Evolutionary conservation across 169 alveolate genomes (phyloP).

Genomic region (Plasmodium relictum): DNA sequence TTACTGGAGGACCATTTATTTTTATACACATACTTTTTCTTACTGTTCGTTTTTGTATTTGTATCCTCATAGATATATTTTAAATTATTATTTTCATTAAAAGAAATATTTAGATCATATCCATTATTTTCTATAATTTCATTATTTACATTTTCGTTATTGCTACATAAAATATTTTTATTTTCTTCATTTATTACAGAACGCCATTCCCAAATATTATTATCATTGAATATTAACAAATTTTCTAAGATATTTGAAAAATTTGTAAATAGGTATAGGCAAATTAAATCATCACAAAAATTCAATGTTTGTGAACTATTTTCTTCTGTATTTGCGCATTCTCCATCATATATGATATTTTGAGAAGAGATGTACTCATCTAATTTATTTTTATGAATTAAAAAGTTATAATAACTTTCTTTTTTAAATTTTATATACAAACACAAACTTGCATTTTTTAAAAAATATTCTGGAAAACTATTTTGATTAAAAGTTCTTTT

Average conservation of each 20-base stretch:
- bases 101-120: neutral
- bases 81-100: neutral
- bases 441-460: constrained; percentile 46
- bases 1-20: constrained; percentile 14
- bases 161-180: neutral
- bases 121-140: neutral
- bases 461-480: constrained; percentile 24
- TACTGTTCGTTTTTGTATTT: neutral
- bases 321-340: constrained; percentile 27
- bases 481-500: constrained; percentile 22
- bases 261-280: constrained; percentile 40
- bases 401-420: constrained; percentile 20
- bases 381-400: constrained; percentile 11
- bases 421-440: constrained; percentile 42
- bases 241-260: constrained; percentile 23
- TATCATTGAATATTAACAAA: constrained; percentile 30
- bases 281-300: constrained; percentile 43
- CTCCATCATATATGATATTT: constrained; percentile 11
- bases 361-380: constrained; percentile 18
- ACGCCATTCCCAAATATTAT: constrained; percentile 42
- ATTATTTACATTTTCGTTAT: neutral
- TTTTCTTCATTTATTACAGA: neutral
- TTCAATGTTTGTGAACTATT: constrained; percentile 9
- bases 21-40: neutral
- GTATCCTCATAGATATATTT: no score